Evolutionary conservation across 352 stramenopile species (phyloP).

Genomic region (Globisporangium recalcitrans): DNA sequence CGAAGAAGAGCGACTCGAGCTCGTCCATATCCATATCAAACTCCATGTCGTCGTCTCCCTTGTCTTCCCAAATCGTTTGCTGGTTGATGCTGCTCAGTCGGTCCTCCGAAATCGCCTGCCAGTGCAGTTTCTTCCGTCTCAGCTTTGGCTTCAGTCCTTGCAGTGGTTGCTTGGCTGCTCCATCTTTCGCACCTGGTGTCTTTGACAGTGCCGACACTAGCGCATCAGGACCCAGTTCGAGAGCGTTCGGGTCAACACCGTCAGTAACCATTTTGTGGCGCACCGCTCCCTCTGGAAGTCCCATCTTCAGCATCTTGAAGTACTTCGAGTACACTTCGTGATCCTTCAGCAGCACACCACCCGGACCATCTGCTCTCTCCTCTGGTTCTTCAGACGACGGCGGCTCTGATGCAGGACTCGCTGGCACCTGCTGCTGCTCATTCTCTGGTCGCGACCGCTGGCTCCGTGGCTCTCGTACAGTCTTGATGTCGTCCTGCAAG

Average conservation of each 20-base stretch:
- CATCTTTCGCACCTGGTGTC: background rate
- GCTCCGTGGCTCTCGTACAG: constrained; percentile 26
- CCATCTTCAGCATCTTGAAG: constrained; percentile 93
- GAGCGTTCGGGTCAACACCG: constrained; percentile 37
- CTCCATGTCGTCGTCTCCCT: constrained; percentile 55
- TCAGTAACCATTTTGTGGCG: constrained; percentile 76
- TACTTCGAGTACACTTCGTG: constrained; percentile 74
- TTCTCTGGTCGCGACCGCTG: background rate
- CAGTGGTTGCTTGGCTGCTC: constrained; percentile 8
- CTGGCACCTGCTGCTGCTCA: background rate
- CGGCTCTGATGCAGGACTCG: constrained; percentile 6
- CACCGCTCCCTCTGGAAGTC: constrained; percentile 79
- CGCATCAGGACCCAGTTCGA: constrained; percentile 65
- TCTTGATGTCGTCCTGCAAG: constrained; percentile 64
- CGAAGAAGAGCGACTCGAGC: constrained; percentile 83
- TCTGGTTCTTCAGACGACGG: background rate
- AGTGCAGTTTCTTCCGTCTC: constrained; percentile 86
- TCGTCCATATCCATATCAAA: constrained; percentile 89
- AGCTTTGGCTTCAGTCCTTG: constrained; percentile 20
- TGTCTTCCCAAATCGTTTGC: constrained; percentile 82
- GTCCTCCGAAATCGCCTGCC: constrained; percentile 83
- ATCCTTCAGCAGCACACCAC: constrained; percentile 32
- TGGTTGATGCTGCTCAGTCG: constrained; percentile 63
- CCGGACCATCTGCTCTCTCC: background rate
- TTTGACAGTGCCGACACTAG: constrained; percentile 33